Conservation (phyloP, 495 filamentous ascomycete genomes). For the Neurospora sp. region DNA sequence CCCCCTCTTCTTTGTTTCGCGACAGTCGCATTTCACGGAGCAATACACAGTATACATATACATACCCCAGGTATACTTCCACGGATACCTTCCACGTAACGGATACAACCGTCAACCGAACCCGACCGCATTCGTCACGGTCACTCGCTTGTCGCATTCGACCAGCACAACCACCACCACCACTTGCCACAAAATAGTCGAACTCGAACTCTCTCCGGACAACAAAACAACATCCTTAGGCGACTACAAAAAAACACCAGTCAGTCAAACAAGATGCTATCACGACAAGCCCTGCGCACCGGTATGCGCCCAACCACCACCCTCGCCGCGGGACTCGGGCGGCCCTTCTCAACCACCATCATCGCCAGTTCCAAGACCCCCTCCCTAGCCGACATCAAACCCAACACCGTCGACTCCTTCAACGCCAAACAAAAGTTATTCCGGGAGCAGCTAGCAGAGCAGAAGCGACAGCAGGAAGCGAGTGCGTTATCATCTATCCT, state of each 20-base stretch:
- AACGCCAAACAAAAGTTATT: slow-evolving; percentile 75
- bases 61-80: background rate
- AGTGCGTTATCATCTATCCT: slow-evolving; percentile 44
- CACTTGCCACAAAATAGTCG: no score
- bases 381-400: slow-evolving; percentile 74
- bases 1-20: background rate
- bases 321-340: slow-evolving; percentile 15
- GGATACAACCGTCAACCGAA: background rate
- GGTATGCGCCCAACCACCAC: slow-evolving; percentile 12
- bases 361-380: slow-evolving; percentile 56
- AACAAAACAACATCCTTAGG: background rate
- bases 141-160: background rate
- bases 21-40: background rate
- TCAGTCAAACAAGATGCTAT: slow-evolving; percentile 18
- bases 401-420: slow-evolving; percentile 57
- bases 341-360: slow-evolving; percentile 48
- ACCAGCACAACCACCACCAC: background rate
- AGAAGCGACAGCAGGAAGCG: slow-evolving; percentile 72
- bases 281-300: slow-evolving; percentile 1
- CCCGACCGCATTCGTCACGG: background rate
- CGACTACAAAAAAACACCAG: background rate
- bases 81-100: background rate
- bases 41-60: background rate
- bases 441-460: slow-evolving; percentile 67
- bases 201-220: background rate